Percentiles rank a stretch among this genome's conserved stretches.
Evolutionary conservation across 176 grass and related monocot species (phyloP).

Genomic region (Triticum monococcum): DNA sequence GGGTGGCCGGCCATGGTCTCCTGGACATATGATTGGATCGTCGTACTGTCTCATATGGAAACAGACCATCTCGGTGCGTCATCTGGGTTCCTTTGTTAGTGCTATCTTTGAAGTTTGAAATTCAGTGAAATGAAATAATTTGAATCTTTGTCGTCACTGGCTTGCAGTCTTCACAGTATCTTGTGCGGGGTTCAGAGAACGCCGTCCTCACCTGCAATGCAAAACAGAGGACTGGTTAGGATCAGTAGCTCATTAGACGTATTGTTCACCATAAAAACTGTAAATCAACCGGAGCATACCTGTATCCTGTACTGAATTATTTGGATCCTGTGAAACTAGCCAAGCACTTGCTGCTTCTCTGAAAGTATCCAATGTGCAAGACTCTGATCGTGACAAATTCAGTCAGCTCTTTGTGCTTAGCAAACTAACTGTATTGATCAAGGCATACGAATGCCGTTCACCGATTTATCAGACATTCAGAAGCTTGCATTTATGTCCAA

Average conservation of each 20-base stretch:
- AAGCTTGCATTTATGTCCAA: conserved; percentile 16
- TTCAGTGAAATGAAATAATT: conserved; percentile 30
- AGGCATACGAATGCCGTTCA: not conserved
- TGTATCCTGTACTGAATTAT: not conserved
- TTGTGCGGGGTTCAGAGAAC: conserved; percentile 20
- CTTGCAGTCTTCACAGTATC: conserved; percentile 14
- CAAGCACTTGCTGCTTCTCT: not conserved
- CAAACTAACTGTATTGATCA: not conserved
- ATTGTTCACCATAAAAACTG: conserved; percentile 10
- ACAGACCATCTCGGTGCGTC: conserved; percentile 3
- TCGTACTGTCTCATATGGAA: conserved; percentile 29
- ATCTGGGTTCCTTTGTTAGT: conserved; percentile 31
- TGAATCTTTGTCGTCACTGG: not conserved
- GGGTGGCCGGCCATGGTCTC: conserved; percentile 21
- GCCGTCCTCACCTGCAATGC: conserved; percentile 29
- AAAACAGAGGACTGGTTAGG: not conserved
- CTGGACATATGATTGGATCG: conserved; percentile 46
- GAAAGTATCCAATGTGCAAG: conserved; percentile 11
- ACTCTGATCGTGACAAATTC: conserved; percentile 5
- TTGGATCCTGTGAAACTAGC: not conserved
- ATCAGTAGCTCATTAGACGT: not conserved
- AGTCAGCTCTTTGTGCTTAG: not conserved
- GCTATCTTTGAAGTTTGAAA: conserved; percentile 27
- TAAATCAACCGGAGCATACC: not conserved
- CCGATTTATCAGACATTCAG: not conserved